Percentiles rank a stretch among this genome's conserved stretches.
phyloP scores from a whole-genome alignment of 1,284 basidiomycete species.

The Sporisorium iseilematis-ciliati region DNA sequence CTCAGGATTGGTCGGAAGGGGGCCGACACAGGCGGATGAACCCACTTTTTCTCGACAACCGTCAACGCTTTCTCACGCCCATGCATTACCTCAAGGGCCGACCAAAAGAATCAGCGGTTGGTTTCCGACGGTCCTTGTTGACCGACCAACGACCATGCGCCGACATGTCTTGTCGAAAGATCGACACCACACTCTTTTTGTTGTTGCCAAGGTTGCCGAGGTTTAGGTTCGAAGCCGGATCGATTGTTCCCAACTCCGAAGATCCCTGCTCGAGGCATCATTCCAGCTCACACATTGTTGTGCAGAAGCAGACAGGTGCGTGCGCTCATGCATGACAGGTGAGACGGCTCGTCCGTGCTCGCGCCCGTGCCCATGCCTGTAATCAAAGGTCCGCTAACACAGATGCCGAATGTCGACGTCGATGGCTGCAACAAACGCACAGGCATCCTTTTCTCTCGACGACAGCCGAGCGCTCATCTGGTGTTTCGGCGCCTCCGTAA shows the following conservation, averaged over 20 bases:
- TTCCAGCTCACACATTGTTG: background rate
- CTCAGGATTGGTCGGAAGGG: conserved; percentile 21
- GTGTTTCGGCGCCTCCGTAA: background rate
- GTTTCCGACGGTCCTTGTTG: conserved; percentile 9
- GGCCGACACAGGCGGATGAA: conserved; percentile 14
- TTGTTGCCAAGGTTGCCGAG: background rate
- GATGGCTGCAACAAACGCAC: conserved; percentile 1
- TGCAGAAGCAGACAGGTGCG: conserved; percentile 7
- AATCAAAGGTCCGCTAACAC: background rate
- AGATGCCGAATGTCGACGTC: background rate
- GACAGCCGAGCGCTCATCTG: background rate
- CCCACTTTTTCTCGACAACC: conserved; percentile 7
- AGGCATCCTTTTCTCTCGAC: background rate
- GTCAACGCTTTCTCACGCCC: conserved; percentile 23
- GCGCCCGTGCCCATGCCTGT: background rate
- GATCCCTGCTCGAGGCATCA: background rate
- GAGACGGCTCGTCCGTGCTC: background rate
- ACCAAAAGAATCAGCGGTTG: conserved; percentile 8
- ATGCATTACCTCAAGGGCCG: conserved; percentile 14
- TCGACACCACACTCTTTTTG: background rate
- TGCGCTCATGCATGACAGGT: conserved; percentile 12
- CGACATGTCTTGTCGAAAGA: background rate
- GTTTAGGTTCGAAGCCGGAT: too few relatives aligned
- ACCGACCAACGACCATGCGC: background rate
- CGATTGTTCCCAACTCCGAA: conserved; percentile 1